Percentiles rank a stretch among this genome's conserved stretches.
Evolutionary conservation across 306 rosid genomes (phyloP).

Genomic region (Vigna radiata): DNA sequence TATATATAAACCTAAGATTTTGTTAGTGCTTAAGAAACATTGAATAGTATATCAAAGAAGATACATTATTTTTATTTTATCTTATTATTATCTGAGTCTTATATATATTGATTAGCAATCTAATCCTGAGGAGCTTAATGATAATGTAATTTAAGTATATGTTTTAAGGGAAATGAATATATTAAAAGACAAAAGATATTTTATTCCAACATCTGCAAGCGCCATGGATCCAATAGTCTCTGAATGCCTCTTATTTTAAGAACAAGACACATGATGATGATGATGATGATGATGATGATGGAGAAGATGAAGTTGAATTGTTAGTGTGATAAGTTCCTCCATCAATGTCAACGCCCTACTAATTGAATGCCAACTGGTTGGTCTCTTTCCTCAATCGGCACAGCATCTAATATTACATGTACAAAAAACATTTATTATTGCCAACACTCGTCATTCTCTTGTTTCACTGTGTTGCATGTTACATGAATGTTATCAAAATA

Average conservation of each 20-base stretch:
- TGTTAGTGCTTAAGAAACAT: not conserved
- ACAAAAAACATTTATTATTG: not conserved
- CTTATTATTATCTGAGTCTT: not conserved
- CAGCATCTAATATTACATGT: not conserved
- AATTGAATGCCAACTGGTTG: slow-evolving; percentile 29
- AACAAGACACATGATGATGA: slow-evolving; percentile 10
- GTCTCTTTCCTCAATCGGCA: slow-evolving; percentile 16
- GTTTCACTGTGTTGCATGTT: slow-evolving; percentile 22
- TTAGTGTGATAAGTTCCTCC: not conserved
- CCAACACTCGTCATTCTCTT: not conserved
- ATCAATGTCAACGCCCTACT: slow-evolving; percentile 20
- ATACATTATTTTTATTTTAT: not conserved
- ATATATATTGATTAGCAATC: not conserved
- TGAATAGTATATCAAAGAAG: not conserved
- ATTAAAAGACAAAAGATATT: not conserved
- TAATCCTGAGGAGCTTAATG: not conserved
- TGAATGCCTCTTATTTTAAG: not conserved
- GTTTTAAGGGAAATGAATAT: not conserved
- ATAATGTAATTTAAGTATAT: not conserved
- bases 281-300: no score
- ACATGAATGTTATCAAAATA: slow-evolving; percentile 4
- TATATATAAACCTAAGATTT: not conserved
- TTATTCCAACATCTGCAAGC: slow-evolving; percentile 4
- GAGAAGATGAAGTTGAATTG: not conserved
- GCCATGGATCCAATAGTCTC: not conserved